Evolutionary conservation across 1,139 yeast genomes (phyloP), one percentile per base, ranked within the genome.

Genomic region (Sugiyamaella paludigena): DNA sequence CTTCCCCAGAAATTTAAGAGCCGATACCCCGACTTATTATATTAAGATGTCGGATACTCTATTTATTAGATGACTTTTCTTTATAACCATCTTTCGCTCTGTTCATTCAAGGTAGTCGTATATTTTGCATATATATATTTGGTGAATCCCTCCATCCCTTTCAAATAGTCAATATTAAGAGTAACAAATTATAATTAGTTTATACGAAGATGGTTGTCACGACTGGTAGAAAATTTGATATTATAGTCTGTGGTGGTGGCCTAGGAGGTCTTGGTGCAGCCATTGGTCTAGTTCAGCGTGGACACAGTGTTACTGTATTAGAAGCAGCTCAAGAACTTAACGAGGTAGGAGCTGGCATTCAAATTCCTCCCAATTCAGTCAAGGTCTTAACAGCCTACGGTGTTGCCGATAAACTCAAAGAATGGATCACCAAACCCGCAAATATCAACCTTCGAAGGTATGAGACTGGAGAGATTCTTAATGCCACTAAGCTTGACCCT

Each of bases 291-390:
- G 58, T 57, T 29, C 49, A 62, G 43, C 63, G 63, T 4, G 75
- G 75, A 7, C 75, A 71, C 53, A 52, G 62, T 16, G 75, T 70
- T 1, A 59, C 55, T 4, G 59, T 72, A n/a, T 59, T 68, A 29
- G 76, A 72, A 56, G 60, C 66, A 35, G 71, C 73, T 29, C 52
- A 55, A 31, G 58, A 60, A 40, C 61, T 70, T 13, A 68, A 67
- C 12, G 76, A 72, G 55, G 74, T 72, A 9, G 76, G 76, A 6
- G 76, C 75, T 7, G 73, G 73, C 9, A 69, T 69, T 46, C 73
- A 69, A 55, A 60, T 67, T 31, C 70, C 71, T n/a, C 73, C 73
- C 12, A 68, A 67, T 39, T 62, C 70, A 16, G 57, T 63, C 34
- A 54, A 58, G 40, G 60, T 68, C 28, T 53, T 67, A 16, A 58